Evolutionary conservation across 2,329 filamentous ascomycete genomes (phyloP).

Genomic region (Epichloe uncinata): DNA sequence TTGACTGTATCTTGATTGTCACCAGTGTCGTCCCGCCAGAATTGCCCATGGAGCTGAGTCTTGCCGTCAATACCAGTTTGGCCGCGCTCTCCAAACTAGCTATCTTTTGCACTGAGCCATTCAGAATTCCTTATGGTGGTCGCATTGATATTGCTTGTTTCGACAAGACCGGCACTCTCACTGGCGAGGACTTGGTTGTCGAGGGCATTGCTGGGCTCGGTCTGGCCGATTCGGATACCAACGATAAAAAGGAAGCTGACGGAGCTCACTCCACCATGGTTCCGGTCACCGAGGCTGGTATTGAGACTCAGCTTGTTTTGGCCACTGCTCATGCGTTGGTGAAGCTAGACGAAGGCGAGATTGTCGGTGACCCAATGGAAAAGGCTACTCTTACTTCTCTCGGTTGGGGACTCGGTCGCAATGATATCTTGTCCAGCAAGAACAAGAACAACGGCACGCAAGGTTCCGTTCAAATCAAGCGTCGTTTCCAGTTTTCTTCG

Average conservation of each 20-base stretch:
- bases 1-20: constrained; percentile 95
- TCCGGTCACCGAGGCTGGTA: constrained; percentile 52
- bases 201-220: constrained; percentile 88
- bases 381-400: constrained; percentile 85
- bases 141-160: constrained; percentile 95
- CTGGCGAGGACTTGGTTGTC: constrained; percentile 90
- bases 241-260: constrained; percentile 55
- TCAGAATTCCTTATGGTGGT: constrained; percentile 92
- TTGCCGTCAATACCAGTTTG: constrained; percentile 95
- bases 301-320: constrained; percentile 83
- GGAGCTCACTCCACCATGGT: constrained; percentile 73
- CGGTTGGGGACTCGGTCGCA: constrained; percentile 83
- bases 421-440: constrained; percentile 65
- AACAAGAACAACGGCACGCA: constrained; percentile 22
- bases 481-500: constrained; percentile 96
- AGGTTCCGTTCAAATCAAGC: constrained; percentile 84
- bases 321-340: constrained; percentile 92
- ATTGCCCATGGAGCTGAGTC: constrained; percentile 91
- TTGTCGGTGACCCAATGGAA: constrained; percentile 98
- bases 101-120: constrained; percentile 97
- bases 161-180: constrained; percentile 95
- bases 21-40: constrained; percentile 98
- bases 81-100: constrained; percentile 88
- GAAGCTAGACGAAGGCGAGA: constrained; percentile 89
- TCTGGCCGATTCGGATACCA: constrained; percentile 52